Base-by-base conservation (phyloP, 169 alveolate species). In the Plasmodium malariae region DNA sequence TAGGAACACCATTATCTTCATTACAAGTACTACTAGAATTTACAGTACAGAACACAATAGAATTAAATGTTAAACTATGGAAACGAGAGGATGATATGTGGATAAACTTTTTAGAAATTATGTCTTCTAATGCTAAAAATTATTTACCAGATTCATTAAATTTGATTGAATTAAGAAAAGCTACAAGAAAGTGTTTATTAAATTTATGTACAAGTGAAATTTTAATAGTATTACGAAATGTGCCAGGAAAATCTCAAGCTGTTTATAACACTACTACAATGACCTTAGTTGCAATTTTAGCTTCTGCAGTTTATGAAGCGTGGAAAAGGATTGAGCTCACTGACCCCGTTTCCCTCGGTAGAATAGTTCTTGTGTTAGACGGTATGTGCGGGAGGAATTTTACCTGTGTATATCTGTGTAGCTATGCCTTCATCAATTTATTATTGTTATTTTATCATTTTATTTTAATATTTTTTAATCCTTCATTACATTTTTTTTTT, bases 1-100 rank as follows among this genome's bases (percentile, higher is more conserved):
- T 94, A 68, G 98, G 97, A 34, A 96, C 98, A 14, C 98, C 98
- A 12, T 80, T 96, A 37, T 96, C 98, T 21, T 94, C 98, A 4
- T 69, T 96, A 32, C 98, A 96, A 88, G 96, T 96, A 28, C 95
- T 96, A 55, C 93, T 96, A 14, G 98, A 96, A 78, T 96, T 96
- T 54, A 74, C 93, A 17, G 97, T 95, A 24, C 90, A 95, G 26
- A 92, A 93, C 43, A 96, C 98, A 0, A 91, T 93, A 62, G 98
- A 96, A 57, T 76, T 96, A 45, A 97, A 96, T 54, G 97, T 95
- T 14, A 92, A 95, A 57, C 14, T 95, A 36, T 96, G 98, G 98
- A 94, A 93, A 40, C 88, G 98, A 57, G 98, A 96, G 91, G 98
- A 96, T 92, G 96, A 95, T 89, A 95, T 91, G 97, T 96, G 96